Evolutionary conservation across 192 early-diverging fungal species (phyloP), one percentile per base, ranked within the genome.

Genomic region (Umbelopsis vinacea): DNA sequence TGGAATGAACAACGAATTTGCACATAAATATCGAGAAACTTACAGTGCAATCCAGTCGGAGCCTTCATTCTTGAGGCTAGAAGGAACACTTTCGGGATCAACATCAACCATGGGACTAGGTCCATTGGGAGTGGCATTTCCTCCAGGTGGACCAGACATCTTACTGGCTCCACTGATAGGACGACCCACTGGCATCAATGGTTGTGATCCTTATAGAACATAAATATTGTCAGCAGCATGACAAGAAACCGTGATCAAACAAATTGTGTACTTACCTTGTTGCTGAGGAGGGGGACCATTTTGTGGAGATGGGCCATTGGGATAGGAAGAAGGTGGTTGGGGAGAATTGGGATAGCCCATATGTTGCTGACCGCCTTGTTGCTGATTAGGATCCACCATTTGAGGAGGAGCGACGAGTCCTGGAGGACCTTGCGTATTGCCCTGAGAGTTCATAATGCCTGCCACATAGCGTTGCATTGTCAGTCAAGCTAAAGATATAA

Each of bases 31-130:
- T 50, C 21, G 6, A 50, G 6, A 12, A 43, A 77, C 83, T 71
- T 85, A 88, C 85, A 98, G 87, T 22, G 92, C 95, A 82, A 93
- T 90, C 95, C 95, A 97, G 84, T 97, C 96, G 2, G 77, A 55
- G 38, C 93, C 93, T 79, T 96, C 94, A 48, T 88, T 89, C 79
- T 94, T 94, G 77, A 90, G 40, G 67, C 85, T 89, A 6, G 89
- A 78, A 14, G 92, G 93, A 43, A 93, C 89, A 22, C 77, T 89
- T 50, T 94, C 93, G 3, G 90, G 91, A 76, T 95, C 92, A 72
- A 95, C 84, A 71, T 94, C 93, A 52, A 88, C 87, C 50, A 94
- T 84, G 52, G 68, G 52, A 0, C 77, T 54, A 53, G 68, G 33
- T 4, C 50, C 67, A 48, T 55, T 53, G 17, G 52, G 35, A 2